Base-by-base conservation (phyloP, 768 basidiomycete genomes). In the Lactifluus echinatus region DNA sequence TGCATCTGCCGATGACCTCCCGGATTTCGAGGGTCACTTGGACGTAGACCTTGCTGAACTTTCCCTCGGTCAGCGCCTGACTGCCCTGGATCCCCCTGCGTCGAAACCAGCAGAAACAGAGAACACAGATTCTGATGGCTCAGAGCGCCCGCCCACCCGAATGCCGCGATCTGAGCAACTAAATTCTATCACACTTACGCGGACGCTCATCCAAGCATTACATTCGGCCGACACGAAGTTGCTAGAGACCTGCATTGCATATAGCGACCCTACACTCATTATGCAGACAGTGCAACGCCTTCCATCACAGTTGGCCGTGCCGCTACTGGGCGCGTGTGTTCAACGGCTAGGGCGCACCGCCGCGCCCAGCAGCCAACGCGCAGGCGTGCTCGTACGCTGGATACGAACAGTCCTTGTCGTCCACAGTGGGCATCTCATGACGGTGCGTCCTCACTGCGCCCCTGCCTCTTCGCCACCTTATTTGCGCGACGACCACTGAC, bases 131-230 rank as follows among this genome's bases (percentile, higher is more conserved):
- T 78, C 78, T 47, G 82, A 79, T 55, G 74, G 76, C 15, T 74
- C 74, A 15, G 74, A 76, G 23, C 70, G 65, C 50, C 60, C 55
- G 50, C 46, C 24, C 31, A 63, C 55, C 48, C 66, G 53, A 47
- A 53, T 56, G 2, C 43, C 44, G 26, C 66, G 68, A 8, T 66
- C 75, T n/a, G 70, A 84, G 19, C 40, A 47, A 33, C 49, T 52
- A 17, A 89, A 93, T 36, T 83, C 91, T 1, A 83, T 85, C 62
- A 94, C 95, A 0, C 79, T 98, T 57, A 91, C 95, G 26, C 85
- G 93, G 54, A 94, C 95, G 26, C 78, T 99, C 48, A 89, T 95
- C 56, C 96, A 99, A 73, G 95, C 96, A 0, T 73, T 99, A 26
- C 96, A 99, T 69, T 97, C 96, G 1, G 86, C 89, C 19, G 96